Percentiles rank a stretch among this genome's conserved stretches.
These are phyloP conservation scores for Rhodocollybia butyracea DNA, from an alignment of 768 basidiomycete genomes.

Conservation along the genomic window DNA sequence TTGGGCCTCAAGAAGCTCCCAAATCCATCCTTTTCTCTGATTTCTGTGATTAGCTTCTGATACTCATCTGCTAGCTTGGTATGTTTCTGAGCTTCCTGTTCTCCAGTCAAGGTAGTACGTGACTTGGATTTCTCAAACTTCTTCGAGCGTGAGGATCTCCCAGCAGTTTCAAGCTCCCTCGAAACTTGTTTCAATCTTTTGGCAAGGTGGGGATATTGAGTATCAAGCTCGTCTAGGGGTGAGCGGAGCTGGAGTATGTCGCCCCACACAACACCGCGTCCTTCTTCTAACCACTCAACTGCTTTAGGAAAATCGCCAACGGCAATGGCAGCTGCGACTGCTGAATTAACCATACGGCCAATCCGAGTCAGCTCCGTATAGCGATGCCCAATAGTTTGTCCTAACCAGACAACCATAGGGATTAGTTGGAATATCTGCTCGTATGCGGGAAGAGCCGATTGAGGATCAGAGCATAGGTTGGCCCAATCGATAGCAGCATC, in stretches of 20 bases:
- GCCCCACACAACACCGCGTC: slow-evolving; percentile 18
- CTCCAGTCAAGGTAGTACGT: not conserved
- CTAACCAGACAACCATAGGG: not conserved
- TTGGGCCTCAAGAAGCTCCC: not conserved
- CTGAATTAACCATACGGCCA: not conserved
- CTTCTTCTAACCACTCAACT: slow-evolving; percentile 21
- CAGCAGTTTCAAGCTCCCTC: not conserved
- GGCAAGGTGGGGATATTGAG: not conserved
- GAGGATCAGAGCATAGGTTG: not conserved
- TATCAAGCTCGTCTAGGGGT: slow-evolving; percentile 15
- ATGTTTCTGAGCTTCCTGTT: not conserved
- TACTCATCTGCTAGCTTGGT: not conserved
- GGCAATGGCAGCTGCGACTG: slow-evolving; percentile 8
- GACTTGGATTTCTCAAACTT: not conserved
- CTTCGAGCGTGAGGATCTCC: no score
- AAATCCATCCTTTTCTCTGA: not conserved
- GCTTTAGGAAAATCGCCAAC: slow-evolving; percentile 6
- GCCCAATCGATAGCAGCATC: not conserved
- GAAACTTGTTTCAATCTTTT: not conserved
- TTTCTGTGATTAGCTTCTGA: not conserved
- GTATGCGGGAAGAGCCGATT: not conserved
- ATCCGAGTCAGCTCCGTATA: not conserved
- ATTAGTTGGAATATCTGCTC: not conserved
- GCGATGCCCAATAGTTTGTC: not conserved
- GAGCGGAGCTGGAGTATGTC: slow-evolving; percentile 18